These are phyloP conservation scores for Lachnellula occidentalis DNA, from an alignment of 2,329 filamentous ascomycete species.

Conservation along the genomic window DNA sequence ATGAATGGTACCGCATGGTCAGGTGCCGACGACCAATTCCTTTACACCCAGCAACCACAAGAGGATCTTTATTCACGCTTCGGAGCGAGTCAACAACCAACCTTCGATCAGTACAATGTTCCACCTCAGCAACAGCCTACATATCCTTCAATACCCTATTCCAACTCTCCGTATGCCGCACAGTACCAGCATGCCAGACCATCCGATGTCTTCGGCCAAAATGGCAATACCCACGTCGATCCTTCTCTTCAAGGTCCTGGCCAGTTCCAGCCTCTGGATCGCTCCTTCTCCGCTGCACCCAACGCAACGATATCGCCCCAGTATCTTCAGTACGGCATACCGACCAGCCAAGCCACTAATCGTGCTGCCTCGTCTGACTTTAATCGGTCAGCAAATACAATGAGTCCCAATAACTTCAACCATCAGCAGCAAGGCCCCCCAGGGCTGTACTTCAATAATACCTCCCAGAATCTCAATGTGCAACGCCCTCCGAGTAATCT, in stretches of 20 bases:
- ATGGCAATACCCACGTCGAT: conserved; percentile 21
- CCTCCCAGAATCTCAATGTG: conserved; percentile 9
- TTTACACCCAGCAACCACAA: conserved; percentile 16
- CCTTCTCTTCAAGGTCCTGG: conserved; percentile 23
- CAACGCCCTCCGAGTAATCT: conserved; percentile 12
- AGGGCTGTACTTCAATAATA: conserved; percentile 6
- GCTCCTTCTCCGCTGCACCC: conserved; percentile 24
- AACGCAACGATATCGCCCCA: conserved; percentile 27
- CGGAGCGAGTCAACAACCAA: conserved; percentile 11
- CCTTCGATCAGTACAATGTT: conserved; percentile 23
- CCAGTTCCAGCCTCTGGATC: conserved; percentile 20
- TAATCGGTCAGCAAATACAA: conserved; percentile 15
- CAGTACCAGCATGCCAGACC: conserved; percentile 25
- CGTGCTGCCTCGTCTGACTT: conserved; percentile 16
- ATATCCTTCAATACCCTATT: conserved; percentile 20
- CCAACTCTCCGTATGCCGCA: conserved; percentile 25
- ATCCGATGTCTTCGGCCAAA: conserved; percentile 22
- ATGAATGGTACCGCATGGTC: conserved; percentile 24
- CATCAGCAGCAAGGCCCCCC: conserved; percentile 19
- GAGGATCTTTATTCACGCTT: conserved; percentile 23
- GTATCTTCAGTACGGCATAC: conserved; percentile 25
- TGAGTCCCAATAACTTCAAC: conserved; percentile 12
- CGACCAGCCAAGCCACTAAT: conserved; percentile 18
- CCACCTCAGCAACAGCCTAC: conserved; percentile 24
- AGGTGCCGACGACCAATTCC: conserved; percentile 17